Base-by-base conservation (phyloP, 495 filamentous ascomycete species). In the Neurospora hispaniola region DNA sequence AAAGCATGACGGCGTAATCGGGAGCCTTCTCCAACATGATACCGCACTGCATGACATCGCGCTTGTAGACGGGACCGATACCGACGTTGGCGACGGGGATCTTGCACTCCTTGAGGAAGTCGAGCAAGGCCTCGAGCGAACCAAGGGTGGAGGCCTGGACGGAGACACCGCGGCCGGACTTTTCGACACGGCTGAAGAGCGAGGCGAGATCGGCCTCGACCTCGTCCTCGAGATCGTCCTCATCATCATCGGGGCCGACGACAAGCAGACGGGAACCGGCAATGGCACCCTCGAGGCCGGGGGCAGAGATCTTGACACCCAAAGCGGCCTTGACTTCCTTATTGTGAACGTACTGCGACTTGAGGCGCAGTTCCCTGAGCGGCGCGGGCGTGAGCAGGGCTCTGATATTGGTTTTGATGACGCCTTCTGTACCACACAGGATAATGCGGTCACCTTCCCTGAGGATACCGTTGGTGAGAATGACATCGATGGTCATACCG, bases 301-400 rank as follows among this genome's bases (percentile, higher is more conserved):
- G 96, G 68, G 96, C 96, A 70, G 93, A 92, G 77, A 99, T 98
- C 87, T 99, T 99, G 77, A 99, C 94, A 90, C 96, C 96, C 76
- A 98, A 87, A 3, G 96, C 93, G 12, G 96, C 96, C 86, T 98
- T 99, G 81, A 98, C 94, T 82, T 97, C 94, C 85, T 98, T 97
- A 85, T 99, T 97, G 84, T 99, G 96, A 14, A 99, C 94, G 75
- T 99, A 99, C 73, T 89, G 86, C 6, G 94, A 97, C 79, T 89
- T 99, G 76, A 99, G 87, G 78, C 96, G 92, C 75, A 99, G 83
- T 82, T 99, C 96, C 82, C 93, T 97, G 77, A 99, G 89, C 68
- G 93, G 91, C 18, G 96, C 95, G 1, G 96, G 96, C 4, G 96
- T 99, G 54, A 99, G 85, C 35, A 99, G 87, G n/a, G 96, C 96